A percentile compares a stretch with the other conserved stretches of the same genome.
Conservation (phyloP, 768 basidiomycete species). For the Tylopilus sp. region DNA sequence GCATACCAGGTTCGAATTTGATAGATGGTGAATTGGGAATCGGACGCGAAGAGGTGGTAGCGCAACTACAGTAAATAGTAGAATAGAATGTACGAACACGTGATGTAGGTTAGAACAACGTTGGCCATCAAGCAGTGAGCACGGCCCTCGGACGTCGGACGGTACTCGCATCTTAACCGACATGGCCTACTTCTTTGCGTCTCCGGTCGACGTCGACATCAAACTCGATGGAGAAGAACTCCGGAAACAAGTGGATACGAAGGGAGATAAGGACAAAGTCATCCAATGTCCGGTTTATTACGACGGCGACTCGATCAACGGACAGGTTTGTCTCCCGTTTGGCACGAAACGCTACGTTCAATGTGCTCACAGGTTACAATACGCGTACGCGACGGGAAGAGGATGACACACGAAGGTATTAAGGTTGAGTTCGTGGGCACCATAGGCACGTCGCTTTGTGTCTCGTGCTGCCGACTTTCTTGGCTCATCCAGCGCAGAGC, state of each 20-base stretch:
- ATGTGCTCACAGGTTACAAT: slow-evolving; percentile 61
- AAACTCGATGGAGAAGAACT: slow-evolving; percentile 84
- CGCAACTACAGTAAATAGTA: too few species aligned
- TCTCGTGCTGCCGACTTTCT: not conserved
- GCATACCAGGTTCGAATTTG: slow-evolving; percentile 69
- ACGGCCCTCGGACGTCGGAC: too few species aligned
- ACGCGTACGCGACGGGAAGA: slow-evolving; percentile 92
- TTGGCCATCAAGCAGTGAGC: not conserved
- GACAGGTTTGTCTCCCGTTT: slow-evolving; percentile 57
- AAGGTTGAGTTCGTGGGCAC: slow-evolving; percentile 97
- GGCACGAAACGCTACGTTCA: not conserved
- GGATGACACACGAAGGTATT: slow-evolving; percentile 91
- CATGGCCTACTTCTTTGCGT: slow-evolving; percentile 86
- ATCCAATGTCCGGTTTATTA: slow-evolving; percentile 90
- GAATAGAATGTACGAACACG: not conserved
- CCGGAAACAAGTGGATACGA: slow-evolving; percentile 86
- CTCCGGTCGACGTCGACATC: slow-evolving; percentile 88
- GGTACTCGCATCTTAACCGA: not conserved
- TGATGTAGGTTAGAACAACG: not conserved
- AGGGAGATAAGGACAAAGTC: slow-evolving; percentile 83
- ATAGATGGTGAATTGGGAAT: slow-evolving; percentile 39
- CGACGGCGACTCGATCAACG: slow-evolving; percentile 89
- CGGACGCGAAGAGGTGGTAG: too few species aligned
- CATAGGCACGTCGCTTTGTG: slow-evolving; percentile 62
- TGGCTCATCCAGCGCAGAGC: slow-evolving; percentile 36